A percentile compares a stretch with the other conserved stretches of the same genome.
phyloP scores from a whole-genome alignment of 192 early-diverging fungal species.

The Thamnidium elegans region DNA sequence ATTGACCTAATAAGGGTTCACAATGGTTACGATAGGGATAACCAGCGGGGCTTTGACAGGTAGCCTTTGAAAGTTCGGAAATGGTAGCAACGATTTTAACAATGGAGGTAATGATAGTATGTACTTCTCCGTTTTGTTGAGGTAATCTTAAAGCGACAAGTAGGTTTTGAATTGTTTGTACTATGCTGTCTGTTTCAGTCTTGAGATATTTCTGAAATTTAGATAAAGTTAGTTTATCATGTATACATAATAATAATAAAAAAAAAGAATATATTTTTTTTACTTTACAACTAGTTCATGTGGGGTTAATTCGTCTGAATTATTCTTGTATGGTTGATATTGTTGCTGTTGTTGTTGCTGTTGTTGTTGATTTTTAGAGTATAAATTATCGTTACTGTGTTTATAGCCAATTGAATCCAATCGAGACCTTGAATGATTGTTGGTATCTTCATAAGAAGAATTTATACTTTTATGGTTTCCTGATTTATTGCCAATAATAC shows the following conservation, averaged over 20 bases:
- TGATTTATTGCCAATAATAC: too few relatives aligned
- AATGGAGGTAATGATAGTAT: slow-evolving; percentile 37
- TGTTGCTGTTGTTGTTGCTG: neutral
- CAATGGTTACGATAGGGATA: neutral
- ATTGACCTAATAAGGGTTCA: neutral
- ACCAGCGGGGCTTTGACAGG: slow-evolving; percentile 32
- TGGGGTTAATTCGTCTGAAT: slow-evolving; percentile 1
- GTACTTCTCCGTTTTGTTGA: slow-evolving; percentile 27
- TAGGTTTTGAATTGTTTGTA: slow-evolving; percentile 74
- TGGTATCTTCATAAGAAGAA: too few relatives aligned
- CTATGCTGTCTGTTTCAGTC: slow-evolving; percentile 70
- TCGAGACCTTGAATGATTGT: too few relatives aligned
- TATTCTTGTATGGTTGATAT: neutral
- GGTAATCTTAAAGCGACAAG: slow-evolving; percentile 56
- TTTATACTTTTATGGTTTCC: too few relatives aligned
- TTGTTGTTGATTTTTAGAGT: neutral
- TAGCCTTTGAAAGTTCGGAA: slow-evolving; percentile 46
- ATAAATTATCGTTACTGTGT: too few relatives aligned
- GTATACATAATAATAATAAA: neutral
- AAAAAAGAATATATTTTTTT: neutral
- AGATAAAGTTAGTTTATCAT: neutral
- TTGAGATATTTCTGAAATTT: slow-evolving; percentile 58
- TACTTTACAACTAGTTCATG: slow-evolving; percentile 13
- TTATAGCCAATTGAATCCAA: too few relatives aligned
- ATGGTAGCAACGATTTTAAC: slow-evolving; percentile 44